Conservation (phyloP, 2,329 filamentous ascomycete genomes). For the Trichoderma breve region DNA sequence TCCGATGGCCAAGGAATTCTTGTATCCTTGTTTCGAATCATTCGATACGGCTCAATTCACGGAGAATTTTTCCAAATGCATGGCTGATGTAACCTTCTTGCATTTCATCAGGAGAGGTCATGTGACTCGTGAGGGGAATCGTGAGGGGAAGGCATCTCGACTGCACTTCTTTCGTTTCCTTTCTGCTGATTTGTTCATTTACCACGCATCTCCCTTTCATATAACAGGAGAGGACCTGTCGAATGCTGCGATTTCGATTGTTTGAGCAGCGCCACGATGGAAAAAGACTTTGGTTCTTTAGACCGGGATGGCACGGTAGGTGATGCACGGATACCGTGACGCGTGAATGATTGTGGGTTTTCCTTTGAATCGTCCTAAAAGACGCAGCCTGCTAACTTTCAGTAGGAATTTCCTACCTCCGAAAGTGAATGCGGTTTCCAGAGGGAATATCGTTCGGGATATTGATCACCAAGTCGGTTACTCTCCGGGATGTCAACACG, state of each 20-base stretch:
- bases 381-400: not conserved
- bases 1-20: not conserved
- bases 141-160: conserved; percentile 19
- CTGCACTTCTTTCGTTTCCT: not conserved
- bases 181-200: not conserved
- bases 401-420: not conserved
- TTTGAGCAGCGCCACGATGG: not conserved
- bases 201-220: not conserved
- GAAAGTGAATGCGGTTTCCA: not conserved
- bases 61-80: not conserved
- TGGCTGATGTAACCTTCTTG: conserved; percentile 13
- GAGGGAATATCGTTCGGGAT: not conserved
- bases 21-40: not conserved
- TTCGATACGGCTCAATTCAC: not conserved
- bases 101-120: conserved; percentile 14
- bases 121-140: conserved; percentile 20
- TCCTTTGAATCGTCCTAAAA: not conserved
- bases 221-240: not conserved
- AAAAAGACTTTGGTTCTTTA: not conserved
- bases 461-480: not conserved
- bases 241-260: not conserved
- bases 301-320: not conserved
- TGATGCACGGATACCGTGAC: not conserved
- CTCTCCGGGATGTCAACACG: not conserved
- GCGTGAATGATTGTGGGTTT: not conserved